Conservation (phyloP, 805 yeast species). For the Candida wancherniae region DNA sequence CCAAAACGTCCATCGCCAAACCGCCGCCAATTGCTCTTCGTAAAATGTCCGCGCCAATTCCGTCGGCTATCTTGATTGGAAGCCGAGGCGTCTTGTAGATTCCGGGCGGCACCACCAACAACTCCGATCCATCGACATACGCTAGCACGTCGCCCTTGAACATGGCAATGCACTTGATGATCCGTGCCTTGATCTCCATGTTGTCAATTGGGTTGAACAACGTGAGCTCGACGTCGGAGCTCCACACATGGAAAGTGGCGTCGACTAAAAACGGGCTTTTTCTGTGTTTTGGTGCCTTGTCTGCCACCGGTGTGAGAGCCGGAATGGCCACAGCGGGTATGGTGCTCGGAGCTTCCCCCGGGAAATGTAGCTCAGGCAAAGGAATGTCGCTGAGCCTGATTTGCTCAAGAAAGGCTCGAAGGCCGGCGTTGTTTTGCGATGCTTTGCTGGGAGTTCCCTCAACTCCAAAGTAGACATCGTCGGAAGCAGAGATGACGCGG, state of each 20-base stretch:
- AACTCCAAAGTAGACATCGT: conserved; percentile 6
- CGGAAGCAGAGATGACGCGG: conserved; percentile 17
- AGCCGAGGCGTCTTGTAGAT: conserved; percentile 44
- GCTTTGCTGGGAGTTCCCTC: conserved; percentile 1
- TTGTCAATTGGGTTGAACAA: conserved; percentile 52
- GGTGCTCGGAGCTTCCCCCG: background rate
- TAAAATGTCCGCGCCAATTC: conserved; percentile 46
- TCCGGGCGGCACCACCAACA: conserved; percentile 49
- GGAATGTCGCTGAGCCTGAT: conserved; percentile 16
- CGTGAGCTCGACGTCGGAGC: conserved; percentile 50
- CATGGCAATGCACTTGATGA: conserved; percentile 45
- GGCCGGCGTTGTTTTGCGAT: conserved; percentile 1
- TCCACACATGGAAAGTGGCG: conserved; percentile 50
- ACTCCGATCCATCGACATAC: conserved; percentile 35
- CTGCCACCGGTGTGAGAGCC: no score
- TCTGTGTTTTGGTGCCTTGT: background rate
- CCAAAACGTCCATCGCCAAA: conserved; percentile 43
- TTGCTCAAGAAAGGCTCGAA: conserved; percentile 4
- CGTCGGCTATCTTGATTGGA: conserved; percentile 44
- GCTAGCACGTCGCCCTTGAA: conserved; percentile 46
- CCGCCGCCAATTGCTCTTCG: conserved; percentile 48
- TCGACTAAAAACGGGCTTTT: conserved; percentile 41
- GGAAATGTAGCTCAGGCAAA: conserved; percentile 11
- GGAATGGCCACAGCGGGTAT: no score
- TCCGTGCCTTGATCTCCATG: conserved; percentile 36